These are phyloP conservation scores for Candida quercuum DNA, from an alignment of 805 yeast species.

Conservation along the genomic window DNA sequence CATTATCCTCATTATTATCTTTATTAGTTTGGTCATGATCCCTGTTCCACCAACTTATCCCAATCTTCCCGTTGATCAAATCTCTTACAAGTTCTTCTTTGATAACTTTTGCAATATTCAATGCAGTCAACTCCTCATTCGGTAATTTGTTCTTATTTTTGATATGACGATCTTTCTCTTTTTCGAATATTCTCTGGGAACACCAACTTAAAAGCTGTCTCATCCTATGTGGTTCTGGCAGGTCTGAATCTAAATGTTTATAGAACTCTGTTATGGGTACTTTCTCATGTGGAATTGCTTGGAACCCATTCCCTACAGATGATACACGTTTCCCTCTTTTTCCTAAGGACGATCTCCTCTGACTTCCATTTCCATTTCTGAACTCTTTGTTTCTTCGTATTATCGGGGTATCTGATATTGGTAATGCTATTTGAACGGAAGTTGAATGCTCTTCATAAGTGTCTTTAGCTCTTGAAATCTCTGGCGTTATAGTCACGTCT, in stretches of 20 bases:
- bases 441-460: conserved; percentile 21
- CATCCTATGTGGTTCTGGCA: conserved; percentile 73
- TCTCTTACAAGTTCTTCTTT: conserved; percentile 59
- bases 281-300: conserved; percentile 60
- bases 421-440: conserved; percentile 24
- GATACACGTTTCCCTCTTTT: conserved; percentile 69
- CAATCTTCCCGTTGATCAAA: conserved; percentile 50
- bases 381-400: conserved; percentile 30
- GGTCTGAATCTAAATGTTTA: conserved; percentile 53
- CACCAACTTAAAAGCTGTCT: conserved; percentile 68
- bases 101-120: conserved; percentile 55
- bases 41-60: conserved; percentile 65
- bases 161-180: conserved; percentile 22
- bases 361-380: conserved; percentile 21
- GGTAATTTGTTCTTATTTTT: conserved; percentile 21
- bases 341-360: conserved; percentile 45
- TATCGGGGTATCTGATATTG: conserved; percentile 33
- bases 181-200: conserved; percentile 38
- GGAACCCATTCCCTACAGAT: conserved; percentile 69
- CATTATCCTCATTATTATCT: conserved; percentile 19
- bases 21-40: conserved; percentile 21
- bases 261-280: conserved; percentile 50
- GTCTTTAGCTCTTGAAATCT: conserved; percentile 2
- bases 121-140: conserved; percentile 36
- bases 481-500: conserved; percentile 2